Evolutionary conservation across 2,329 filamentous ascomycete genomes (phyloP).

Genomic region (Macrophomina pseudophaseolina): DNA sequence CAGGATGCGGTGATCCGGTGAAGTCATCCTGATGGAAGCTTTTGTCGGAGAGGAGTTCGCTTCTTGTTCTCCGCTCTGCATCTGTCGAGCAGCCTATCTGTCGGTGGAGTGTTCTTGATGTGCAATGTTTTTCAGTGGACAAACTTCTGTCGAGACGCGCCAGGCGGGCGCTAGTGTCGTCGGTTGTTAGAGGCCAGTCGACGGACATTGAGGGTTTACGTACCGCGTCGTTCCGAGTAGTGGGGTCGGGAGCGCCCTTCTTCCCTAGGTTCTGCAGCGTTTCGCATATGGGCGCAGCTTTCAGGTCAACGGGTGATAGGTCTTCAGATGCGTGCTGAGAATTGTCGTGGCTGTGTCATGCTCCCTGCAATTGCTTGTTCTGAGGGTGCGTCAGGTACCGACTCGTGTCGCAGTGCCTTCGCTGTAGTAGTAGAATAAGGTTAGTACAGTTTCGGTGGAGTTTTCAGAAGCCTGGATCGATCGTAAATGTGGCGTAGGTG

Average conservation of each 20-base stretch:
- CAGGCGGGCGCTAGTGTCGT: not conserved
- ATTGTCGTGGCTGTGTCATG: not conserved
- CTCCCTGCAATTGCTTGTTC: not conserved
- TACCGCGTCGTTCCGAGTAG: not conserved
- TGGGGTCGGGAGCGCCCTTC: not conserved
- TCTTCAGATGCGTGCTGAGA: not conserved
- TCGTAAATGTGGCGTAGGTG: not conserved
- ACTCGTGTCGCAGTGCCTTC: not conserved
- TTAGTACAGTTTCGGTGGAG: not conserved
- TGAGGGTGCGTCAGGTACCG: not conserved
- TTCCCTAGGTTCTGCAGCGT: not conserved
- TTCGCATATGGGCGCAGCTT: not conserved
- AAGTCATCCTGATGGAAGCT: no score
- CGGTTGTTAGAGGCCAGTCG: not conserved
- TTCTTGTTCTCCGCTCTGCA: no score
- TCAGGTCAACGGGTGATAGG: not conserved
- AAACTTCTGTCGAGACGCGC: not conserved
- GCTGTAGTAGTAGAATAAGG: not conserved
- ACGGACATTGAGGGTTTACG: not conserved
- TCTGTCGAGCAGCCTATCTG: no score
- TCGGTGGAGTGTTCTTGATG: no score
- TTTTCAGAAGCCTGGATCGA: not conserved
- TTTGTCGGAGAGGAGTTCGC: no score
- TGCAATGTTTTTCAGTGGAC: no score
- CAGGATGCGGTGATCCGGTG: no score